Evolutionary conservation across 2,329 filamentous ascomycete species (phyloP), one percentile per base, ranked within the genome.

Genomic region (Arthrinium puccinioides): DNA sequence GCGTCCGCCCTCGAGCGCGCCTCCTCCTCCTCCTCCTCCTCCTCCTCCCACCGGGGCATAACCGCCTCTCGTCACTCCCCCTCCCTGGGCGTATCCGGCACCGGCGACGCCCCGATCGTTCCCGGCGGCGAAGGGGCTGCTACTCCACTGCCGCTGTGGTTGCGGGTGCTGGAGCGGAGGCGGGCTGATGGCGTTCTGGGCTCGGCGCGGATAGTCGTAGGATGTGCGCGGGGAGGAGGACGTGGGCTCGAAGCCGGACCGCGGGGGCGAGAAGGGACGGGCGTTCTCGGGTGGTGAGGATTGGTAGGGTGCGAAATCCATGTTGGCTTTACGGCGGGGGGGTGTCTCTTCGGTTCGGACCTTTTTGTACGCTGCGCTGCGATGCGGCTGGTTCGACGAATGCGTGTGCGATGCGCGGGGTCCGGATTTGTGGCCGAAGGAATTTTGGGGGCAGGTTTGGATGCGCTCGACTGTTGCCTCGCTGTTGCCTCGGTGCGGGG

Each of bases 281-380:
- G 80, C 78, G 51, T 83, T 74, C 66, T 97, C 89, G 9, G 92
- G 92, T 13, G 84, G 84, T 33, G 84, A 84, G 61, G 90, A 90
- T 69, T 97, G 92, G 66, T 97, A 98, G 25, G 92, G 92, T 31
- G 92, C 92, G 60, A 97, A 98, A 67, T 96, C 86, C 85, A 92
- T 92, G 39, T 27, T 28, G 10, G 19, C 19, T 23, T 15, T 19
- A 15, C 8, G 21, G 19, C n/a, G n/a, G n/a, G n/a, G n/a, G n/a
- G n/a, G n/a, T 5, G 11, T 7, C 5, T 20, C 9, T 23, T 31
- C 11, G 30, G 4, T 8, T 32, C 13, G 20, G 19, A 20, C 18
- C n/a, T n/a, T n/a, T n/a, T n/a, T n/a, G n/a, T n/a, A n/a, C n/a
- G n/a, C n/a, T n/a, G n/a, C n/a, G n/a, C n/a, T n/a, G n/a, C n/a